Conservation (phyloP, 257 asterid genomes). For the Avicennia marina region DNA sequence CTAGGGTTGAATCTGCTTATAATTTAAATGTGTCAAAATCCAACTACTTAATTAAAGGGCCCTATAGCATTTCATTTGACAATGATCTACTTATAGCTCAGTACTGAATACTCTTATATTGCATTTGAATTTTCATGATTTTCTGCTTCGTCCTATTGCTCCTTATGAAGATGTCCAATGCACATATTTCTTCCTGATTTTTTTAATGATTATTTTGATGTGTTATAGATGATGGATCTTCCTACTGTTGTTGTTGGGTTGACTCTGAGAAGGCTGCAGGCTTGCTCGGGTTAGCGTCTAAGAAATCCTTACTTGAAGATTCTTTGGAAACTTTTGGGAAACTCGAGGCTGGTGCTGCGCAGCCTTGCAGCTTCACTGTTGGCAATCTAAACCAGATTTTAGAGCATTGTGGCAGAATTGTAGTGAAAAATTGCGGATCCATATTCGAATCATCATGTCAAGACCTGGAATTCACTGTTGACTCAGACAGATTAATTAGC, state of each 20-base stretch:
- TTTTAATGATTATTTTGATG: constrained; percentile 18
- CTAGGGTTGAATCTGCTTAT: neutral
- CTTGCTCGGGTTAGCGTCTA: constrained; percentile 45
- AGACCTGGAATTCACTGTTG: constrained; percentile 43
- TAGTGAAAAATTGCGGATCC: constrained; percentile 53
- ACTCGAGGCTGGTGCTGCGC: constrained; percentile 14
- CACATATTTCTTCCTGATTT: neutral
- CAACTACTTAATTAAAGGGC: neutral
- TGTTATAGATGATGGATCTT: constrained; percentile 70
- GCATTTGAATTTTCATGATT: neutral
- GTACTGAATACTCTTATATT: too few relatives aligned
- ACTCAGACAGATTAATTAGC: constrained; percentile 24
- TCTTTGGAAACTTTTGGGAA: constrained; percentile 18
- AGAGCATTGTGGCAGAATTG: constrained; percentile 40
- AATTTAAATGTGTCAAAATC: constrained; percentile 1
- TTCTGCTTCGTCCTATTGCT: neutral
- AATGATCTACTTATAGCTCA: neutral
- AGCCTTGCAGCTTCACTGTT: constrained; percentile 13
- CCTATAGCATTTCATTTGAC: constrained; percentile 1
- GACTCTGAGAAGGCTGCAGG: constrained; percentile 54
- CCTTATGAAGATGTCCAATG: neutral
- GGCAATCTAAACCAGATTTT: constrained; percentile 34
- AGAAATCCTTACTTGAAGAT: constrained; percentile 16
- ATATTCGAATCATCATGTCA: constrained; percentile 43
- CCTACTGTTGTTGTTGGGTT: constrained; percentile 78